phyloP scores from a whole-genome alignment of 208 protist species.

The Crithidia bombi region DNA sequence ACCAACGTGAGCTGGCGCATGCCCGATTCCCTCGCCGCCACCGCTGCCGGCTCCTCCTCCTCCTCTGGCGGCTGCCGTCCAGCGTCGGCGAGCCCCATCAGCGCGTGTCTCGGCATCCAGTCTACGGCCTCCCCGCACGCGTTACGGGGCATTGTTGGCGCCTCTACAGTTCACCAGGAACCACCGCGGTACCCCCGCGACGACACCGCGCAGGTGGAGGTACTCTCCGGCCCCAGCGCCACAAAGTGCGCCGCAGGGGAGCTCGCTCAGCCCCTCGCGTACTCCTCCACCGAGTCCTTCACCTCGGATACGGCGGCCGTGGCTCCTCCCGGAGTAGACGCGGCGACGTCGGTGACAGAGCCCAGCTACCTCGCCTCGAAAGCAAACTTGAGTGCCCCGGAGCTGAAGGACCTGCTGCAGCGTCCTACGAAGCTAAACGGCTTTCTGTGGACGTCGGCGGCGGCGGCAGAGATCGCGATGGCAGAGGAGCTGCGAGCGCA shows the following conservation, averaged over 20 bases:
- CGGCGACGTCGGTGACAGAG: background rate
- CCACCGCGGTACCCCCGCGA: background rate
- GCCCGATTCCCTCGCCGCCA: background rate
- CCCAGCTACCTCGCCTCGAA: constrained; percentile 13
- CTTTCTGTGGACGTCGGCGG: constrained; percentile 21
- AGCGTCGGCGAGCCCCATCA: background rate
- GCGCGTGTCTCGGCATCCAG: too few species aligned
- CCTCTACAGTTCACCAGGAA: background rate
- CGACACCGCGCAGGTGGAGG: background rate
- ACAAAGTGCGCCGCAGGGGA: background rate
- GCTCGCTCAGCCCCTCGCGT: background rate
- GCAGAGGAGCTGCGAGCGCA: constrained; percentile 10
- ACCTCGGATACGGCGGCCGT: background rate
- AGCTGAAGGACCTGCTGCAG: constrained; percentile 20
- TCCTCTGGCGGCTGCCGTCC: too few species aligned
- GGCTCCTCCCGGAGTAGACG: background rate
- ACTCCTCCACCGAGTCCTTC: background rate
- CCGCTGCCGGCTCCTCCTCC: background rate
- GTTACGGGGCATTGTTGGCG: background rate
- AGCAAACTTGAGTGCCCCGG: constrained; percentile 9
- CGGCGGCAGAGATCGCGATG: constrained; percentile 2
- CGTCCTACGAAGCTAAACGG: constrained; percentile 19
- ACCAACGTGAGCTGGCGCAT: constrained; percentile 23
- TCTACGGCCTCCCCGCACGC: background rate
- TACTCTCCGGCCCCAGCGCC: background rate